Percentiles rank a stretch among this genome's conserved stretches.
Evolutionary conservation across 1,284 basidiomycete species (phyloP).

Genomic region (Ustilago cynodontis): DNA sequence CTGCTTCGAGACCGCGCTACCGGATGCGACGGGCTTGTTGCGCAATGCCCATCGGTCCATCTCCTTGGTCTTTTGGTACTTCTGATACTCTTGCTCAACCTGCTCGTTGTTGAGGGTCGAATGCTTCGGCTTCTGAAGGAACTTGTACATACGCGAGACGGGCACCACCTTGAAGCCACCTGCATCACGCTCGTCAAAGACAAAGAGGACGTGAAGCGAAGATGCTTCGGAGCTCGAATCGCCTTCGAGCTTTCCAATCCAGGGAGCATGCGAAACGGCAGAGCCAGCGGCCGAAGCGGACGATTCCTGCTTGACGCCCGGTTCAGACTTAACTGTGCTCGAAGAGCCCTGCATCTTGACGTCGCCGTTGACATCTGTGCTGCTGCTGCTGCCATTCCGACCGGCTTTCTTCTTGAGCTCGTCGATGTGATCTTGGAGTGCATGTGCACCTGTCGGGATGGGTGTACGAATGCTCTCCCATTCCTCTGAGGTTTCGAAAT

Average conservation of each 20-base stretch:
- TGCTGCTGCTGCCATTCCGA: neutral
- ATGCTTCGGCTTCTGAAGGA: conserved; percentile 65
- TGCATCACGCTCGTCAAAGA: conserved; percentile 65
- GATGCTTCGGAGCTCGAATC: conserved; percentile 60
- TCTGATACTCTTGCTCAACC: conserved; percentile 57
- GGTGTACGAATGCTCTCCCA: conserved; percentile 65
- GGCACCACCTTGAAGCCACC: conserved; percentile 69
- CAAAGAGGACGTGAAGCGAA: conserved; percentile 67
- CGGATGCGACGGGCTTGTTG: conserved; percentile 36
- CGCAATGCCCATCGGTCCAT: conserved; percentile 57
- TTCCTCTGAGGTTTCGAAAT: conserved; percentile 65
- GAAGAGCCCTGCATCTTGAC: conserved; percentile 27
- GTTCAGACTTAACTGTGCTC: conserved; percentile 30
- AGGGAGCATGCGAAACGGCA: conserved; percentile 61
- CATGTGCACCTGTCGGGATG: conserved; percentile 55
- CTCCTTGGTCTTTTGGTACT: conserved; percentile 56
- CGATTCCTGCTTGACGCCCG: conserved; percentile 36
- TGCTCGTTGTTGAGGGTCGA: conserved; percentile 58
- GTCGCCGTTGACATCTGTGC: conserved; percentile 33
- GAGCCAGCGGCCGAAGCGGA: conserved; percentile 18
- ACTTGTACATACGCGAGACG: conserved; percentile 66
- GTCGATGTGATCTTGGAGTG: conserved; percentile 51
- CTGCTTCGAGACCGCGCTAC: conserved; percentile 23
- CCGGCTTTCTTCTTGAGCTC: conserved; percentile 39
- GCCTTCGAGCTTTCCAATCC: conserved; percentile 69